A percentile compares a stretch with the other conserved stretches of the same genome.
Evolutionary conservation across 2,329 filamentous ascomycete species (phyloP).

Genomic region (Amylocarpus encephaloides): DNA sequence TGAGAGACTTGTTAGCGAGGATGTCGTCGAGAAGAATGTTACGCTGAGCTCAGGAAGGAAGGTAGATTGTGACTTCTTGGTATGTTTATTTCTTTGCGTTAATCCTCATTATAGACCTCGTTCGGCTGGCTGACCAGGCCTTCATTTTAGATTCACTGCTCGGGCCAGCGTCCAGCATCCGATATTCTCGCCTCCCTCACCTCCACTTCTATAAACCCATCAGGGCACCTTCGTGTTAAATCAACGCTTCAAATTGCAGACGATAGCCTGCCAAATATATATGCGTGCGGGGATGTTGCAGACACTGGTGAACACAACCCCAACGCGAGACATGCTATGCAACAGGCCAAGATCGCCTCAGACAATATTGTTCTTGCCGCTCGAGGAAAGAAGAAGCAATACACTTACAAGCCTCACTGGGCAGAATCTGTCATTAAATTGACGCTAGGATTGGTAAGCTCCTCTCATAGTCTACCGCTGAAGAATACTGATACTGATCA

Average conservation of each 20-base stretch:
- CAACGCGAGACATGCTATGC: neutral
- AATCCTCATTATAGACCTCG: too few relatives aligned
- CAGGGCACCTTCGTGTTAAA: neutral
- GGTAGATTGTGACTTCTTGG: neutral
- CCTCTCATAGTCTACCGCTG: too few relatives aligned
- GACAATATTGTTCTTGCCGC: neutral
- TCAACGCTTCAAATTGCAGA: constrained; percentile 2
- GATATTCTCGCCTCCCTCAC: neutral
- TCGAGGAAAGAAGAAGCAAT: neutral
- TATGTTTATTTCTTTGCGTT: neutral
- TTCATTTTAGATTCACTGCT: neutral
- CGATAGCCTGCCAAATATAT: constrained; percentile 1
- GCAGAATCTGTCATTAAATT: constrained; percentile 2
- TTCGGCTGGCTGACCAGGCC: neutral
- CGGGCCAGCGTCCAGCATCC: neutral
- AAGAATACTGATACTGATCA: too few relatives aligned
- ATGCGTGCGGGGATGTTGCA: constrained; percentile 1
- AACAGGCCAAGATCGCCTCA: constrained; percentile 1
- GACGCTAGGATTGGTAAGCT: neutral
- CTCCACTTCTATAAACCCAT: neutral
- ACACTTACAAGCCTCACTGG: constrained; percentile 1
- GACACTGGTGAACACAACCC: constrained; percentile 1
- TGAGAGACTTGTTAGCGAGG: neutral
- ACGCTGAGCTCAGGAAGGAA: neutral
- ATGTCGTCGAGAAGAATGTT: neutral